A percentile compares a stretch with the other conserved stretches of the same genome.
These are phyloP conservation scores for Chloranthus sessilifolius DNA, from an alignment of 164 flowering plant species.

Conservation along the genomic window DNA sequence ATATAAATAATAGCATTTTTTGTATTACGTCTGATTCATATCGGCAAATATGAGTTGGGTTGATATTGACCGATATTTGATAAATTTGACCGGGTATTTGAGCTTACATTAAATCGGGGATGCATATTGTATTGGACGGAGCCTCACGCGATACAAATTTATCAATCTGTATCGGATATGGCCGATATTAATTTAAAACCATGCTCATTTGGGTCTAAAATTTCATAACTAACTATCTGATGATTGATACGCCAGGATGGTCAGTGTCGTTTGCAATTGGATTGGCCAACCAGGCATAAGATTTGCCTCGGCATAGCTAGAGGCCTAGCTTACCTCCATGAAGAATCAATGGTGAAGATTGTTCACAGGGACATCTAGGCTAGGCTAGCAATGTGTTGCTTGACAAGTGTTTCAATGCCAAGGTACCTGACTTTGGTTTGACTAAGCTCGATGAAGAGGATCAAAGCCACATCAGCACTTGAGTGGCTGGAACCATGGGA, in stretches of 20 bases:
- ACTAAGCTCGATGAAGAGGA: constrained; percentile 76
- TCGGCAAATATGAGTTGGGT: neutral
- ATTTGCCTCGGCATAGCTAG: constrained; percentile 48
- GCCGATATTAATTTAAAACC: no score
- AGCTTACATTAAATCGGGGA: no score
- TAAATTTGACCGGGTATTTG: no score
- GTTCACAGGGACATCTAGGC: constrained; percentile 20
- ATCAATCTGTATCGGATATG: no score
- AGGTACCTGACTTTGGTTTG: constrained; percentile 82
- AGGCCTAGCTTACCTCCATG: constrained; percentile 48
- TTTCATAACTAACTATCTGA: no score
- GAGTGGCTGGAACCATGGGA: constrained; percentile 80
- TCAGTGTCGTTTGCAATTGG: constrained; percentile 18
- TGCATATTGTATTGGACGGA: no score
- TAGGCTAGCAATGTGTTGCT: constrained; percentile 23
- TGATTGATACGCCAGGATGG: no score
- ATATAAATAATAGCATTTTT: no score
- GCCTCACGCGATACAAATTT: no score
- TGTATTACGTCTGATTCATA: neutral
- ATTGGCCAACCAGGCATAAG: constrained; percentile 37
- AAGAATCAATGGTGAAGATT: constrained; percentile 35
- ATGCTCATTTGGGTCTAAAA: no score
- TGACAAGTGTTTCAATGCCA: constrained; percentile 62
- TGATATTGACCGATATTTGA: no score
- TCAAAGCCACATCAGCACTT: constrained; percentile 68